phyloP scores from a whole-genome alignment of 1,284 basidiomycete species.

The Cerrena zonata region DNA sequence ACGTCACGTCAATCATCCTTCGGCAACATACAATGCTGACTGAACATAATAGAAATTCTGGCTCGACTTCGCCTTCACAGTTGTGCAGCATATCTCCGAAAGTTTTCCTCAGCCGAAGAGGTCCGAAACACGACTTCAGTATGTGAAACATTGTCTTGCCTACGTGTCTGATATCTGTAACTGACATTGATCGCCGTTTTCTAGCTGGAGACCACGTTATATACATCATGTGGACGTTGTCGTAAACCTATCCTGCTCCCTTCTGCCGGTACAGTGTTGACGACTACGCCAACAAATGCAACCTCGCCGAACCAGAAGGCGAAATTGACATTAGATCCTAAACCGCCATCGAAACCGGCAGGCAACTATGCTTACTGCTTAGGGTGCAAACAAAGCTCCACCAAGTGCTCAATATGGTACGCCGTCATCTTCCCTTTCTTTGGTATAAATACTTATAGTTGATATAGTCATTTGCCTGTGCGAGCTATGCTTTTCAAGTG shows the following conservation, averaged over 20 bases:
- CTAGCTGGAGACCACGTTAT: slow-evolving; percentile 63
- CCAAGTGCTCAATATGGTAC: slow-evolving; percentile 67
- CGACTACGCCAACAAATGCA: slow-evolving; percentile 22
- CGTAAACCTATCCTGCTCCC: slow-evolving; percentile 51
- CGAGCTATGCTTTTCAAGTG: slow-evolving; percentile 63
- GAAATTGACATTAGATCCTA: not conserved
- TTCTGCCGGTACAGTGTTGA: slow-evolving; percentile 19
- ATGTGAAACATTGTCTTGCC: slow-evolving; percentile 13
- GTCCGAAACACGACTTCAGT: slow-evolving; percentile 50
- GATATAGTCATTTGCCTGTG: slow-evolving; percentile 65
- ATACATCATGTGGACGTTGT: slow-evolving; percentile 62
- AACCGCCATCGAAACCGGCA: slow-evolving; percentile 22
- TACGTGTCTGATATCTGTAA: slow-evolving; percentile 1
- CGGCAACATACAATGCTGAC: no score
- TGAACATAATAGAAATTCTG: slow-evolving; percentile 56
- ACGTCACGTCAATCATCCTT: not conserved
- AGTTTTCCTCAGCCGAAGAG: slow-evolving; percentile 46
- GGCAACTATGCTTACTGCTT: slow-evolving; percentile 41
- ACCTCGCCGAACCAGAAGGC: slow-evolving; percentile 12
- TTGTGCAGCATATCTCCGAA: slow-evolving; percentile 66
- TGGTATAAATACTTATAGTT: not conserved
- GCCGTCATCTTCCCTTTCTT: slow-evolving; percentile 18
- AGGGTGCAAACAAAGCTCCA: slow-evolving; percentile 44
- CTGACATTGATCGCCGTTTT: not conserved
- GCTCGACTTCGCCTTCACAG: slow-evolving; percentile 54